Percentiles rank a stretch among this genome's conserved stretches.
phyloP scores from a whole-genome alignment of 805 yeast species.

The Sugiyamaella smithiae region DNA sequence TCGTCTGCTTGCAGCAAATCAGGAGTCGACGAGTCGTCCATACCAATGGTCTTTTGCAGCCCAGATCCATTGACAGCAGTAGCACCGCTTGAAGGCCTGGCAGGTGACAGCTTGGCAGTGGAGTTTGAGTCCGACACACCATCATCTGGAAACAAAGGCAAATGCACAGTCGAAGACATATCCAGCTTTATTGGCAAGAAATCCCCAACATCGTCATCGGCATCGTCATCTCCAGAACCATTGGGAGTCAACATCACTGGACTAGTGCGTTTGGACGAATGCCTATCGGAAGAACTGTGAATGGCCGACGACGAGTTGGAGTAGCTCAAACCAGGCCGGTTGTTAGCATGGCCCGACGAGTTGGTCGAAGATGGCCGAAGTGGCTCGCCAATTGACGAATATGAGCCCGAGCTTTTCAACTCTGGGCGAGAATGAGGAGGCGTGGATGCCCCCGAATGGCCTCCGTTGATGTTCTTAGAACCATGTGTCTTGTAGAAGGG shows the following conservation, averaged over 20 bases:
- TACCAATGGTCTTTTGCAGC: not conserved
- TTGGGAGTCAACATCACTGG: constrained; percentile 3
- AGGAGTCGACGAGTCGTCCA: not conserved
- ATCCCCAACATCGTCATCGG: constrained; percentile 4
- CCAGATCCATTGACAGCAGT: not conserved
- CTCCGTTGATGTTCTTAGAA: not conserved
- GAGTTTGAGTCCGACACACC: not conserved
- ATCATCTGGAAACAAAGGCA: not conserved
- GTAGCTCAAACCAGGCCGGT: not conserved
- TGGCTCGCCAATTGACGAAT: not conserved
- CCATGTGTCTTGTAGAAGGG: constrained; percentile 11
- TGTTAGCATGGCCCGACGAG: not conserved
- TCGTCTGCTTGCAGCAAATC: not conserved
- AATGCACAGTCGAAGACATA: constrained; percentile 6
- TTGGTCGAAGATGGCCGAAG: not conserved
- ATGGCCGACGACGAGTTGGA: not conserved
- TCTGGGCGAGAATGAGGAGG: not conserved
- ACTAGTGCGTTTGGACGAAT: not conserved
- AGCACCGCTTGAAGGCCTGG: not conserved
- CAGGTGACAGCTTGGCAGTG: not conserved
- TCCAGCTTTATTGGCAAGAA: constrained; percentile 19
- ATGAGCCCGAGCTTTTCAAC: not conserved
- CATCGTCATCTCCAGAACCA: not conserved
- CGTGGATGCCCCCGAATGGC: not conserved
- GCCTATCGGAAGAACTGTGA: not conserved